Evolutionary conservation across 768 basidiomycete genomes (phyloP).

Genomic region (Roridomyces roridus): DNA sequence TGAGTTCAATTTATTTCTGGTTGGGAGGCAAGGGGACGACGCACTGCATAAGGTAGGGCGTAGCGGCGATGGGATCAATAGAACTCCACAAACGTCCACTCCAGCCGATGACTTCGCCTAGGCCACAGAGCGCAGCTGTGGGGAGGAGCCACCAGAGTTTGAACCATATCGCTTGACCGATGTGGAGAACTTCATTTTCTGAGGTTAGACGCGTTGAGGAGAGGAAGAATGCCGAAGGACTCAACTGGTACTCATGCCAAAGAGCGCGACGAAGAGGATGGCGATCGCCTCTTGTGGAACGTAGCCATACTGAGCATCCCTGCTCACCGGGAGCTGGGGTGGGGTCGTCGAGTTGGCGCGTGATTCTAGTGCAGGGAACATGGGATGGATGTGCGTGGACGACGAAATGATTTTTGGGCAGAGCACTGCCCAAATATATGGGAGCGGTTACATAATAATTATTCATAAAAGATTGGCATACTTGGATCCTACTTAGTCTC

Average conservation of each 20-base stretch:
- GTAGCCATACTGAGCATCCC: constrained; percentile 7
- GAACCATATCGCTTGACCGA: constrained; percentile 47
- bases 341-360: too few relatives aligned
- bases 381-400: too few relatives aligned
- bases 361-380: too few relatives aligned
- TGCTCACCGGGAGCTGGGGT: too few relatives aligned
- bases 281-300: neutral
- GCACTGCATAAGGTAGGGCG: constrained; percentile 50
- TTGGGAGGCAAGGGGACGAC: constrained; percentile 24
- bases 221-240: neutral
- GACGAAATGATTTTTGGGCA: too few relatives aligned
- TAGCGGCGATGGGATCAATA: constrained; percentile 23
- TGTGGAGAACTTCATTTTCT: constrained; percentile 47
- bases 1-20: neutral
- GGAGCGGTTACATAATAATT: too few relatives aligned
- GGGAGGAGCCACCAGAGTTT: constrained; percentile 60
- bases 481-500: too few relatives aligned
- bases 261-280: constrained; percentile 30
- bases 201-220: neutral
- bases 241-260: constrained; percentile 45
- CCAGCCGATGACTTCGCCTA: constrained; percentile 64
- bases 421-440: too few relatives aligned
- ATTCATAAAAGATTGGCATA: too few relatives aligned
- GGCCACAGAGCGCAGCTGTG: constrained; percentile 52
- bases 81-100: constrained; percentile 56